Base-by-base conservation (phyloP, 2,329 filamentous ascomycete species). In the Fusarium buxicola region DNA sequence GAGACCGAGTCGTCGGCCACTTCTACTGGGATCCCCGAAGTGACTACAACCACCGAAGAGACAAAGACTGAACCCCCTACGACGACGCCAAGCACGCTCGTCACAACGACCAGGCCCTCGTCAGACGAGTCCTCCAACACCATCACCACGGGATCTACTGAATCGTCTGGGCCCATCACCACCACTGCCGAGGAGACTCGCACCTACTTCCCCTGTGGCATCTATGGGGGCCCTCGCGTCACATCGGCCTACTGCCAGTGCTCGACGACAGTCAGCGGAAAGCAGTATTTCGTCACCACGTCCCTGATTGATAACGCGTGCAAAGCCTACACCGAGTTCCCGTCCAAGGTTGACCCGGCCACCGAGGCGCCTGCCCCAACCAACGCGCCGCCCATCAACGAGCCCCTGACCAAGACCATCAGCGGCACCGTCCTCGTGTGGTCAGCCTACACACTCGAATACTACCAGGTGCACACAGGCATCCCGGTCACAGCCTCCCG, bases 391-490 rank as follows among this genome's bases (percentile, higher is more conserved):
- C 40, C 54, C 11, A 40, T 57, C 16, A 28, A 54, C 11, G 32
- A 44, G 8, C 55, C 55, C 11, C 27, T 50, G 21, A 58, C 51
- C 7, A 12, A 40, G 16, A 57, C 56, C 28, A 34, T 32, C 5
- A 46, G 58, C 8, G 54, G 57, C 2, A 60, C 54, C 3, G 36
- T 60, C 6, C 25, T 60, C 8, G 57, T 15, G 3, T 60, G 43
- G 24, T 34, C 57, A 7, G 31, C 57, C 12, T 58, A 60, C 7
- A 46, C 16, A 0, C 46, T 57, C 1, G 18, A 16, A 2, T 50
- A 9, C 3, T 13, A 24, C 3, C 12, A 25, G 0, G 41, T 47
- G 0, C 40, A 55, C n/a, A 46, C 25, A 4, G 54, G 24, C 1
- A 24, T 54, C 1, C 38, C 24, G 1, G 35, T 31, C 2, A 58